A percentile compares a stretch with the other conserved stretches of the same genome.
These are phyloP conservation scores for Pseudonectria buxi DNA, from an alignment of 2,329 filamentous ascomycete species.

Conservation along the genomic window DNA sequence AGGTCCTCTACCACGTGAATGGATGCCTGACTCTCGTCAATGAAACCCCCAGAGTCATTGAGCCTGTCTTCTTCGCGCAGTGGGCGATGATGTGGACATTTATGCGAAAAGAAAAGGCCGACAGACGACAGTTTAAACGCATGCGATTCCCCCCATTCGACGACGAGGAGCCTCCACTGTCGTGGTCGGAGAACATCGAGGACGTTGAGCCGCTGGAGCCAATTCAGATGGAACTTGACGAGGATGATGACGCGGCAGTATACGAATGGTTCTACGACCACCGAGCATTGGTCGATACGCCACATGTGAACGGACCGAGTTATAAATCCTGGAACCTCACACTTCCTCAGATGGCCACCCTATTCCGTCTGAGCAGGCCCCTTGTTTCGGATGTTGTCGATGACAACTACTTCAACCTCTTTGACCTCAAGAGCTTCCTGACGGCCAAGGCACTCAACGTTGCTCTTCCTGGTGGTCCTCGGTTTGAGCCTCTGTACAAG, in stretches of 20 bases:
- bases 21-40: slow-evolving; percentile 96
- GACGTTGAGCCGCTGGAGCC: slow-evolving; percentile 96
- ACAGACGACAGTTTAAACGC: slow-evolving; percentile 90
- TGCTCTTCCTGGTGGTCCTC: slow-evolving; percentile 91
- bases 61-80: slow-evolving; percentile 95
- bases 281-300: slow-evolving; percentile 79
- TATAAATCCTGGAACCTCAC: slow-evolving; percentile 95
- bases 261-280: slow-evolving; percentile 98
- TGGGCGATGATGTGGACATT: slow-evolving; percentile 99
- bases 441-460: slow-evolving; percentile 97
- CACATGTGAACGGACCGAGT: slow-evolving; percentile 92
- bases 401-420: slow-evolving; percentile 97
- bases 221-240: slow-evolving; percentile 97
- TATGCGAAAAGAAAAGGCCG: slow-evolving; percentile 97
- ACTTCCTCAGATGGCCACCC: slow-evolving; percentile 89
- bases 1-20: slow-evolving; percentile 97
- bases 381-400: slow-evolving; percentile 88
- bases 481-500: slow-evolving; percentile 96
- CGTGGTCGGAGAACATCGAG: slow-evolving; percentile 98
- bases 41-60: slow-evolving; percentile 91
- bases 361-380: slow-evolving; percentile 87
- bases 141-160: slow-evolving; percentile 99
- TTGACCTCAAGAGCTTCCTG: slow-evolving; percentile 89
- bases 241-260: slow-evolving; percentile 83
- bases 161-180: slow-evolving; percentile 94